These are phyloP conservation scores for Scedosporium dehoogii DNA, from an alignment of 2,329 filamentous ascomycete species.

Conservation along the genomic window DNA sequence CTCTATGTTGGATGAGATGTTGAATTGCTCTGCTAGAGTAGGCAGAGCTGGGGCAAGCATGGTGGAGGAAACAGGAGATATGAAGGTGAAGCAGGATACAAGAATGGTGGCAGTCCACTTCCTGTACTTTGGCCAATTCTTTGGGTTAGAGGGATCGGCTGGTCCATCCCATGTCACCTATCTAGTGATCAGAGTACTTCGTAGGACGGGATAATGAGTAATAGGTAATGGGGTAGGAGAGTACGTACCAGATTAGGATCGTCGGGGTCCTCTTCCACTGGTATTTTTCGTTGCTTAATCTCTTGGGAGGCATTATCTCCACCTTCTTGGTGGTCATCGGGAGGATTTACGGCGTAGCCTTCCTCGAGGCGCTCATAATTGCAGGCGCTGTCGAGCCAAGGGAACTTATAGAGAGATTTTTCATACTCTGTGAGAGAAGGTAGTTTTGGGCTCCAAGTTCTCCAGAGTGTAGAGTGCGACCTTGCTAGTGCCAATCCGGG, in stretches of 20 bases:
- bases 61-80: slow-evolving; percentile 1
- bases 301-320: slow-evolving; percentile 7
- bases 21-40: slow-evolving; percentile 24
- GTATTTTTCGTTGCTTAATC: not conserved
- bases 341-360: slow-evolving; percentile 1
- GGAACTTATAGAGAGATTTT: slow-evolving; percentile 18
- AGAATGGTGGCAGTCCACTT: slow-evolving; percentile 5
- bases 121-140: slow-evolving; percentile 6
- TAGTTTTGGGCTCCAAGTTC: slow-evolving; percentile 17
- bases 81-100: slow-evolving; percentile 5
- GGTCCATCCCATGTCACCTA: slow-evolving; percentile 33
- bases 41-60: slow-evolving; percentile 4
- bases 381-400: slow-evolving; percentile 14
- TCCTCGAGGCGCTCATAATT: slow-evolving; percentile 3
- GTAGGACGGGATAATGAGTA: not conserved
- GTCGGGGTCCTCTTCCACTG: slow-evolving; percentile 5
- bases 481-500: not conserved
- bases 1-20: slow-evolving; percentile 29
- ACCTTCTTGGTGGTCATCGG: not conserved
- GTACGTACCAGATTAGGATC: slow-evolving; percentile 15
- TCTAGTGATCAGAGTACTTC: not conserved
- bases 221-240: not conserved
- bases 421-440: slow-evolving; percentile 17
- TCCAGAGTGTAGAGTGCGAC: slow-evolving; percentile 19
- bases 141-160: slow-evolving; percentile 3